phyloP scores from a whole-genome alignment of 495 filamentous ascomycete species.

The Platismatia glauca region DNA sequence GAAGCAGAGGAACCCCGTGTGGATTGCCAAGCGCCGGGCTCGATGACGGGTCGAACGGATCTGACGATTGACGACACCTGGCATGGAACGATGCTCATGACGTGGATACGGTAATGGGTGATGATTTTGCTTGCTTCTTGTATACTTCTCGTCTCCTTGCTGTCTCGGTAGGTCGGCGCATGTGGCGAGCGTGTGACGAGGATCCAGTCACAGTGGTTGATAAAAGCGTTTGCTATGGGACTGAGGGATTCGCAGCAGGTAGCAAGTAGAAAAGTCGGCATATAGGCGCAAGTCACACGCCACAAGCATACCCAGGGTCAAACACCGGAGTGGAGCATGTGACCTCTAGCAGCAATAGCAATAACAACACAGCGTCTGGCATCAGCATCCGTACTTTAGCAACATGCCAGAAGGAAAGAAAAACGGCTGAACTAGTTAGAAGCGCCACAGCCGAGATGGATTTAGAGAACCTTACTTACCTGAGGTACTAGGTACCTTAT shows the following conservation, averaged over 20 bases:
- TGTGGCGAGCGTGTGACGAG: background rate
- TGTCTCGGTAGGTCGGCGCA: background rate
- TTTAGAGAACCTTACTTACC: too few species aligned
- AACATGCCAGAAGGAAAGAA: too few species aligned
- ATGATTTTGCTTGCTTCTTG: constrained; percentile 3
- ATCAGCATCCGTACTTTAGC: too few species aligned
- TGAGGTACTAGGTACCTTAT: too few species aligned
- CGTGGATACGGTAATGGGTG: background rate
- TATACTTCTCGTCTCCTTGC: background rate
- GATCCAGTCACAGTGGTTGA: background rate
- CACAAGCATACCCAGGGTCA: too few species aligned
- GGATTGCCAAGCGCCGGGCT: background rate
- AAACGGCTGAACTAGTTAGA: too few species aligned
- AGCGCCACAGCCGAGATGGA: too few species aligned
- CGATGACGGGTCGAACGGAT: background rate
- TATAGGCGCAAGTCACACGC: background rate
- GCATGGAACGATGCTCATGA: background rate
- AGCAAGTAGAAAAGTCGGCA: background rate
- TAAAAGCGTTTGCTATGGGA: background rate
- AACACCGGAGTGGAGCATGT: too few species aligned
- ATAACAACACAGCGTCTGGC: too few species aligned
- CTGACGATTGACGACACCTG: background rate
- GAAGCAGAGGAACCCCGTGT: constrained; percentile 1
- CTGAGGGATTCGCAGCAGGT: background rate
- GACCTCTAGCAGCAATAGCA: too few species aligned